Evolutionary conservation across 257 asterid genomes (phyloP), one percentile per base, ranked within the genome.

Genomic region (Voacanga thouarsii): DNA sequence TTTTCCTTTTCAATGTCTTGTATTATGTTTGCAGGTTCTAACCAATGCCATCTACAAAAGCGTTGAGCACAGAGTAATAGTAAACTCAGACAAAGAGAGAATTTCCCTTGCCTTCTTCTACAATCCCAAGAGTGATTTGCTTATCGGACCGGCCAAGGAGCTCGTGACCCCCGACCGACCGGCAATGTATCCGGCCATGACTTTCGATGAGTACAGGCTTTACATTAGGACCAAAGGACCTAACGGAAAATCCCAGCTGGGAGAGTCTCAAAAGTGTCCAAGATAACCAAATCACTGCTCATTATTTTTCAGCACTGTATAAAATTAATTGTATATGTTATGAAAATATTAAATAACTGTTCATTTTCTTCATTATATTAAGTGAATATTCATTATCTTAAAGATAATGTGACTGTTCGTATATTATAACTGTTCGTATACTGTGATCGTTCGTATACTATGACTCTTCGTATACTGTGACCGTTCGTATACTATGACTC

Each of bases 151-250:
- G 14, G 86, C 82, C 0, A 79, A 84, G 66, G 93, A 92, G 77
- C 68, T 92, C 30, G 86, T 90, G 71, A 77, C 84, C 23, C 72
- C 85, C 15, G 87, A 88, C 0, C 73, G 33, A 51, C 91, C 95
- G 18, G 89, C 96, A 39, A 28, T 85, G 67, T 89, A 90, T 78
- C 77, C 86, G 2, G 64, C 93, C 41, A 89, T 87, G 95, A 92
- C 96, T 23, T 92, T 82, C n/a, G 92, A 88, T 80, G 83, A 92
- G 14, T 92, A 92, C 60, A 82, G 96, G 49, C 88, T 88, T n/a
- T 92, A 81, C 82, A 92, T 90, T 15, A 86, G 96, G 89, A 88
- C 90, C 7, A 89, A 80, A 74, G 96, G 97, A 7, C 94, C 93
- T 18, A 82, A 75, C 21, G 97, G 97, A 28, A 92, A 92, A 87